Base-by-base conservation (phyloP, 2,329 filamentous ascomycete species). In the Fusarium palustre region DNA sequence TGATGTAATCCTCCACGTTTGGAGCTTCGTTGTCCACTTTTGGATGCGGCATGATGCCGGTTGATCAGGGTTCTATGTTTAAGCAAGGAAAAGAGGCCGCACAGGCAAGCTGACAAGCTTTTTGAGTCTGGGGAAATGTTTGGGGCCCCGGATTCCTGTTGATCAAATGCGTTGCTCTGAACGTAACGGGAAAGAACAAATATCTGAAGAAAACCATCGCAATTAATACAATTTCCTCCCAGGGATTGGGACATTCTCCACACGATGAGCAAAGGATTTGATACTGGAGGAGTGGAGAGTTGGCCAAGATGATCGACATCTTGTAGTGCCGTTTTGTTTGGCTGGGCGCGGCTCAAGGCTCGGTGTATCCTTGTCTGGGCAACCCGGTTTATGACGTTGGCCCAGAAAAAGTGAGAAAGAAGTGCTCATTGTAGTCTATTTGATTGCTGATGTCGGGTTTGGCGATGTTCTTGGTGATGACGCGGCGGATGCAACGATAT, bases 31-130 rank as follows among this genome's bases (percentile, higher is more conserved):
- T 52, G 42, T 76, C 75, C 5, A 58, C 58, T 43, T 57, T 62
- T 43, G 73, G 73, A 16, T 68, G 64, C 49, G 75, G 74, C 75
- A 76, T 76, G n/a, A 24, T 71, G 50, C 41, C 16, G 50, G 12
- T 3, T 48, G 30, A 15, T 24, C 1, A 39, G n/a, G 2, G 22
- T 3, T 25, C 2, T 4, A 8, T 34, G 1, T 1, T 39, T 3
- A 34, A 25, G 10, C 7, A 34, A 66, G 39, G 6, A 10, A 31
- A 0, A 38, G 16, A 11, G 18, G 18, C 36, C 15, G 7, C 7
- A 41, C 18, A 68, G 20, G 25, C 8, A 2, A 13, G 30, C 15
- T 18, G 34, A 7, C 42, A 48, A 38, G 18, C 12, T 15, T 22
- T 22, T 41, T 4, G 7, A 38, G 34, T 63, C 62, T 60, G 50